These are phyloP conservation scores for Deinandra increscens DNA, from an alignment of 129 eudicot species.

Conservation along the genomic window DNA sequence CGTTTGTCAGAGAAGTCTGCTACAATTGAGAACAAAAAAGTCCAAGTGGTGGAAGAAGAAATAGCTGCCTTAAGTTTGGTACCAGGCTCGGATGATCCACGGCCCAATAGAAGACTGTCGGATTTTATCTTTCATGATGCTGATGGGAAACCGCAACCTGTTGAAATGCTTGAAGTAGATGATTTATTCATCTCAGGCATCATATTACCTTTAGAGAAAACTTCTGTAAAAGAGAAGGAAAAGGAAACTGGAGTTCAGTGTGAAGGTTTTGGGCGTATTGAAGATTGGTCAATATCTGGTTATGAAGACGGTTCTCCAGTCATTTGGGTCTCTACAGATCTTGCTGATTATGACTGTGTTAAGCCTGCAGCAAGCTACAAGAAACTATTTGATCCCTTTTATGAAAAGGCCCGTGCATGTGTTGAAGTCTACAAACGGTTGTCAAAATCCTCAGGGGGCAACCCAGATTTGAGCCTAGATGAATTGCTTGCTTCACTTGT, in stretches of 20 bases:
- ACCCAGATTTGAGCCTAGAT: slow-evolving; percentile 52
- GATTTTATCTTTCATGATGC: slow-evolving; percentile 60
- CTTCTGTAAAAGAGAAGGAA: slow-evolving; percentile 32
- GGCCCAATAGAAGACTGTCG: slow-evolving; percentile 55
- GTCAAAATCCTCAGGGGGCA: slow-evolving; percentile 62
- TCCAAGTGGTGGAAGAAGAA: slow-evolving; percentile 47
- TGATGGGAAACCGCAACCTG: slow-evolving; percentile 55
- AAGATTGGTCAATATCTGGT: slow-evolving; percentile 74
- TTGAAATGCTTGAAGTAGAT: slow-evolving; percentile 70
- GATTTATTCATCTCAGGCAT: slow-evolving; percentile 59
- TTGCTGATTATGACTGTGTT: slow-evolving; percentile 76
- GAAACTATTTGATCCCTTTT: slow-evolving; percentile 51
- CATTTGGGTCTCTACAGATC: slow-evolving; percentile 75
- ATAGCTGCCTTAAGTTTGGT: slow-evolving; percentile 37
- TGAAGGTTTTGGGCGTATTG: slow-evolving; percentile 73
- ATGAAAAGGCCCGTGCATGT: slow-evolving; percentile 63
- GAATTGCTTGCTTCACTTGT: slow-evolving; percentile 66
- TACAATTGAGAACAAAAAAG: slow-evolving; percentile 34
- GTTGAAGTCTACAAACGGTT: slow-evolving; percentile 60
- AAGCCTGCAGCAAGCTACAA: slow-evolving; percentile 58
- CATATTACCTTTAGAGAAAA: slow-evolving; percentile 61
- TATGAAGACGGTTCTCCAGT: slow-evolving; percentile 76
- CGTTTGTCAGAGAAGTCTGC: slow-evolving; percentile 34
- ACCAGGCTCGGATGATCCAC: slow-evolving; percentile 37
- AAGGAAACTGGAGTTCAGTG: slow-evolving; percentile 57